phyloP scores from a whole-genome alignment of 1,139 yeast species.

The Suhomyces terraborum region DNA sequence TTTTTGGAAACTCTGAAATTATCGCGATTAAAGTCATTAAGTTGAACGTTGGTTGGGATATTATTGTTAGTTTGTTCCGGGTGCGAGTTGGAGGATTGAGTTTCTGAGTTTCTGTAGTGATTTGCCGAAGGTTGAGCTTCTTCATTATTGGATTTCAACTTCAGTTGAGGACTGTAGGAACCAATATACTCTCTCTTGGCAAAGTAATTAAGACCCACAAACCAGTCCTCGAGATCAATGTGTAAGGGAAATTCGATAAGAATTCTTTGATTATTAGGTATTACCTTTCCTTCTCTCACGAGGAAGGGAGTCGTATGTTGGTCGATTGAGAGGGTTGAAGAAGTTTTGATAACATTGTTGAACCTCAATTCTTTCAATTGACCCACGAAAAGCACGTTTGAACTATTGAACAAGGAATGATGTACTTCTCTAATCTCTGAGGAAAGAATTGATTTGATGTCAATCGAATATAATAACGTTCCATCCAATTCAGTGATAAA shows the following conservation, averaged over 20 bases:
- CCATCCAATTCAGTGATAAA: conserved; percentile 69
- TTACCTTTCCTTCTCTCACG: conserved; percentile 36
- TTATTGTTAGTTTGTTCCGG: not conserved
- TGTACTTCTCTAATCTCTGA: conserved; percentile 72
- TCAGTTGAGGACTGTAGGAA: conserved; percentile 24
- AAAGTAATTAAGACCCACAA: conserved; percentile 68
- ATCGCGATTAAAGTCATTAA: conserved; percentile 33
- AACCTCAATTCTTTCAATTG: conserved; percentile 54
- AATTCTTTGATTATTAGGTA: conserved; percentile 43
- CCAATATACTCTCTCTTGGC: conserved; percentile 63
- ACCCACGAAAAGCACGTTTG: conserved; percentile 62
- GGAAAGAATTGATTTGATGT: conserved; percentile 56
- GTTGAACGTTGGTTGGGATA: conserved; percentile 3
- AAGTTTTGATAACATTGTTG: conserved; percentile 41
- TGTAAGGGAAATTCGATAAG: conserved; percentile 66
- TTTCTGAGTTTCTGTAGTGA: conserved; percentile 2
- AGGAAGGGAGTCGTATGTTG: conserved; percentile 28
- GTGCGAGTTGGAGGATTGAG: conserved; percentile 12
- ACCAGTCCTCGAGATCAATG: conserved; percentile 83
- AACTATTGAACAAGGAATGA: conserved; percentile 63
- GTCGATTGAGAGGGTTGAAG: conserved; percentile 28
- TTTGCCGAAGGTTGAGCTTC: not conserved
- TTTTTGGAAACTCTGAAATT: conserved; percentile 57
- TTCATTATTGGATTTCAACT: conserved; percentile 5
- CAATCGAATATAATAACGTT: conserved; percentile 60